Evolutionary conservation across 441 rosid species (phyloP), one percentile per base, ranked within the genome.

Genomic region (Eruca vesicaria): DNA sequence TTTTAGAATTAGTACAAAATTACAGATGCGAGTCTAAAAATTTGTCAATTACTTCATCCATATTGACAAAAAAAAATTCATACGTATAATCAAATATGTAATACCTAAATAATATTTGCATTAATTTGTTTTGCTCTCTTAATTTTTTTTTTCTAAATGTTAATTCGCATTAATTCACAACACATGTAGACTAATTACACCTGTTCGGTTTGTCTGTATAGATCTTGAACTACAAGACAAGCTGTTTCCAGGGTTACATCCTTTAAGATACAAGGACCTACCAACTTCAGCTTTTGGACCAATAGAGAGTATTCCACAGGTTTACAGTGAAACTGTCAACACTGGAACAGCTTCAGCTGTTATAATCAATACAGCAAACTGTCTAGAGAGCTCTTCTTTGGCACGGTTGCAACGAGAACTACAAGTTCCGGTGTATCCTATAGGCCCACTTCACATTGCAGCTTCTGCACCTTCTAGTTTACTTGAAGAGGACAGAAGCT

Each of bases 401-500:
- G 11, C 66, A 36, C 6, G 61, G 61, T 63, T 80, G 23, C 68
- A 72, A 60, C 63, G 67, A 43, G 58, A 69, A 15, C 21, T 43
- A 6, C 70, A 52, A 36, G 71, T 71, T 58, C 87, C 86, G 6
- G 57, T 81, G 21, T 85, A 79, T 72, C 55, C 82, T 1, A 52
- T 82, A 19, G 89, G 91, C 31, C 84, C 80, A 3, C 50, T 84
- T 15, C 86, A 81, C 66, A 78, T 78, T 14, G 29, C 79, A 38
- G 73, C 78, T 56, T 71, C 73, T 14, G 26, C 61, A 4, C 56
- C 76, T 19, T 43, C 70, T 18, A 78, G 82, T 71, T 70, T 81
- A 12, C 14, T 78, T n/a, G 72, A 82, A 52, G 87, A 82, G 28
- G 87, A 88, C 53, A 69, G 32, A 14, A 74, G 72, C 74, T 83